These are phyloP conservation scores for Jaapia argillacea DNA, from an alignment of 768 basidiomycete species.

Conservation along the genomic window DNA sequence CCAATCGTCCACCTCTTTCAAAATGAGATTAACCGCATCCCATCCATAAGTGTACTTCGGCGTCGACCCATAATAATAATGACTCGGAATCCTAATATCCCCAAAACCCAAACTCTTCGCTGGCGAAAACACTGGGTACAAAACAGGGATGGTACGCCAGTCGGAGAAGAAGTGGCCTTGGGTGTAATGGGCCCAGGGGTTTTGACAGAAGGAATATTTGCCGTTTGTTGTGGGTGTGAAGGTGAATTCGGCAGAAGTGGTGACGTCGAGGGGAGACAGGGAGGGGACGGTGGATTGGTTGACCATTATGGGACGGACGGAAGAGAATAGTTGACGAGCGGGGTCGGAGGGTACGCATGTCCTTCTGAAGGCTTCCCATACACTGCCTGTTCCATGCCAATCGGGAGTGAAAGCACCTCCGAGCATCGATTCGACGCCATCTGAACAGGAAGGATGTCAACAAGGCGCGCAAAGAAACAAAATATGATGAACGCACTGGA, in stretches of 20 bases:
- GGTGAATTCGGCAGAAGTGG: conserved; percentile 41
- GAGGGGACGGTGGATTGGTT: conserved; percentile 16
- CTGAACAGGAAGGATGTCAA: background rate
- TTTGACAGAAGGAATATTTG: conserved; percentile 65
- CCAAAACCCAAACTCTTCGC: conserved; percentile 77
- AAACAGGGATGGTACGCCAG: conserved; percentile 77
- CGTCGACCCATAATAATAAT: conserved; percentile 89
- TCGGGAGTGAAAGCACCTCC: conserved; percentile 62
- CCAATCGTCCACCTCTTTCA: conserved; percentile 75
- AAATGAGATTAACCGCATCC: conserved; percentile 65
- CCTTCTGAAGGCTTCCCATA: conserved; percentile 94
- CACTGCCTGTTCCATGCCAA: conserved; percentile 75
- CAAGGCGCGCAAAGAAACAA: background rate
- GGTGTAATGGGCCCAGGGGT: conserved; percentile 74
- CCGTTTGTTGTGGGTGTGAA: conserved; percentile 59
- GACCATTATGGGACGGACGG: conserved; percentile 42
- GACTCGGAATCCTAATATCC: conserved; percentile 91
- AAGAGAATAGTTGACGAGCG: conserved; percentile 77
- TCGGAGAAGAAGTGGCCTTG: conserved; percentile 98
- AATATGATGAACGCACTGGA: conserved; percentile 18
- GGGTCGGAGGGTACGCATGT: conserved; percentile 74
- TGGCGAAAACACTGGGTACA: conserved; percentile 94
- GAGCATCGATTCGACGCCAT: conserved; percentile 27
- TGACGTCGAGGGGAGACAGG: conserved; percentile 18
- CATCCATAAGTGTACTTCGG: conserved; percentile 84